A percentile compares a stretch with the other conserved stretches of the same genome.
These are phyloP conservation scores for Pseudoperonospora humuli DNA, from an alignment of 352 stramenopile genomes.

Conservation along the genomic window DNA sequence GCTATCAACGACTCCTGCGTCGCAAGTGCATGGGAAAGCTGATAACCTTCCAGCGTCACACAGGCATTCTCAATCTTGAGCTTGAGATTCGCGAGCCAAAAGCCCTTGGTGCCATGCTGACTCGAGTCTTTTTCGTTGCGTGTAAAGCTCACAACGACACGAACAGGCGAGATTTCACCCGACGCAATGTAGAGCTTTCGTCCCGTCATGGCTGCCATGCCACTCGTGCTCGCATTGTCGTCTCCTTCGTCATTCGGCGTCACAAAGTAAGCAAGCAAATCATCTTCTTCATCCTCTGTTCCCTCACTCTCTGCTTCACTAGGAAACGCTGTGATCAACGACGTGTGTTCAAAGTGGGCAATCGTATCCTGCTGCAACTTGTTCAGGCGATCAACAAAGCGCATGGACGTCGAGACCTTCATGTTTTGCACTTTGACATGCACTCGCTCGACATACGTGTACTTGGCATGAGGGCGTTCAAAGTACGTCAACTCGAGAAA, in stretches of 20 bases:
- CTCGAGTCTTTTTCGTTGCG: constrained; percentile 54
- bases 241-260: constrained; percentile 33
- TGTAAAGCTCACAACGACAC: constrained; percentile 69
- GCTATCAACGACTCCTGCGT: constrained; percentile 68
- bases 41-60: constrained; percentile 62
- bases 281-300: constrained; percentile 28
- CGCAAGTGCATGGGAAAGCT: constrained; percentile 53
- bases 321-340: constrained; percentile 38
- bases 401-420: constrained; percentile 69
- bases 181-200: constrained; percentile 71
- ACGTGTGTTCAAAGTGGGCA: constrained; percentile 59
- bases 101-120: constrained; percentile 28
- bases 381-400: constrained; percentile 67
- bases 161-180: constrained; percentile 59
- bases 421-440: constrained; percentile 58
- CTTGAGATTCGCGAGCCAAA: constrained; percentile 79
- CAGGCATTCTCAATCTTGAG: constrained; percentile 83
- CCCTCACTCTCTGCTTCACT: constrained; percentile 20
- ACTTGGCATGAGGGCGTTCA: constrained; percentile 61
- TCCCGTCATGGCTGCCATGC: constrained; percentile 68
- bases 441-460: constrained; percentile 57
- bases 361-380: constrained; percentile 50
- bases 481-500: constrained; percentile 68
- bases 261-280: constrained; percentile 71
- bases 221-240: constrained; percentile 8